Evolutionary conservation across 2,329 filamentous ascomycete species (phyloP).

Genomic region (Drechslerella coelobrocha): DNA sequence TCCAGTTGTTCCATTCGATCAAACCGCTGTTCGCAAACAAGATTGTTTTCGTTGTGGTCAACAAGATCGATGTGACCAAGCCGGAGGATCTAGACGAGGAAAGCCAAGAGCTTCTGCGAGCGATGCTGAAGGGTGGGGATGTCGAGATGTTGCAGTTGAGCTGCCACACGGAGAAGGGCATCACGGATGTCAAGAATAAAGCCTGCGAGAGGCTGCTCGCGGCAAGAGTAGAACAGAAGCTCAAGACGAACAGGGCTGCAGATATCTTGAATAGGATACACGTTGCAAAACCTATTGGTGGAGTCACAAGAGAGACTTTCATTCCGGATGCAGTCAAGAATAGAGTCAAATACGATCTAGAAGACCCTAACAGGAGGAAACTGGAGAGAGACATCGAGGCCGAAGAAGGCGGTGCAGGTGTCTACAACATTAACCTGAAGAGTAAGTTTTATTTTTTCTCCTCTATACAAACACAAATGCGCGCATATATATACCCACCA

Average conservation of each 20-base stretch:
- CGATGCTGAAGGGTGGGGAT: constrained; percentile 82
- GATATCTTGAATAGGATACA: constrained; percentile 94
- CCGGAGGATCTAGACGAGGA: constrained; percentile 85
- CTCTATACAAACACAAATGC: background rate
- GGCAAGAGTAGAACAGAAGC: constrained; percentile 90
- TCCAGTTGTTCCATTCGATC: constrained; percentile 93
- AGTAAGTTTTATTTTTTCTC: constrained; percentile 32
- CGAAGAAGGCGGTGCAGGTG: constrained; percentile 91
- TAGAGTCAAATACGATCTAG: constrained; percentile 86
- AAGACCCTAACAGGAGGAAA: constrained; percentile 80
- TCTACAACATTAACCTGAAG: constrained; percentile 92
- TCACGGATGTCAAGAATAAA: constrained; percentile 92
- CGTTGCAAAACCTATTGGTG: constrained; percentile 90
- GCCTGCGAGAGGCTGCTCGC: constrained; percentile 92
- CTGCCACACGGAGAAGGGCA: constrained; percentile 91
- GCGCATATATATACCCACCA: background rate
- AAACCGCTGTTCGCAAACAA: constrained; percentile 98
- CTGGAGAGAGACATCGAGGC: constrained; percentile 87
- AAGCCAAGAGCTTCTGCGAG: constrained; percentile 77
- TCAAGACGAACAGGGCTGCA: constrained; percentile 83
- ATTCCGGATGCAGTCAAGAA: constrained; percentile 85
- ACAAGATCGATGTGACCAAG: constrained; percentile 93
- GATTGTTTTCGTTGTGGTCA: constrained; percentile 93
- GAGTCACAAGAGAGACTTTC: constrained; percentile 77
- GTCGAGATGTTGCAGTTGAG: constrained; percentile 92